Evolutionary conservation across 108 stramenopile species (phyloP), one percentile per base, ranked within the genome.

Genomic region (Pinguiococcus pyrenoidosus): DNA sequence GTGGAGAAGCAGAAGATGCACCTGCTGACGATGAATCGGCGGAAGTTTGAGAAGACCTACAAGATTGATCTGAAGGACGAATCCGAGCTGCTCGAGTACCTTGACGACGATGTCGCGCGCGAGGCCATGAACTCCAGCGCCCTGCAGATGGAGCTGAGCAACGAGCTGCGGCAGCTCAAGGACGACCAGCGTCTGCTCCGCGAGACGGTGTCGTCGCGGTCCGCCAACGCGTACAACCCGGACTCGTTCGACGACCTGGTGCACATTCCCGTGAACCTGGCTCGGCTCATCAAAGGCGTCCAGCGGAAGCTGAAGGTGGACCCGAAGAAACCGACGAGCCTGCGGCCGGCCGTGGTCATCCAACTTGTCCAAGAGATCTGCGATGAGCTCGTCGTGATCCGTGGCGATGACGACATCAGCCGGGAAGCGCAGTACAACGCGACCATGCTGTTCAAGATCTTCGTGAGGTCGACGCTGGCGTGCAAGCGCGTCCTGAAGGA

Each of bases 1-100:
- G 89, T 99, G 29, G 97, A 99, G 68, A 77, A 85, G 27, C 93
- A 96, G 71, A 59, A 73, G 17, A 92, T 95, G 49, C 81, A 88
- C 37, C 73, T 77, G 30, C 69, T 92, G n/a, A 77, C 72, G 18
- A 54, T 87, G 48, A 70, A 68, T 12, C 79, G 83, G 55, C 37
- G 37, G 20, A 76, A 86, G 30, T 83, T 98, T 53, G 74, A 85
- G 46, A 51, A 81, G 25, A 28, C 16, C 1, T 77, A 69, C 58
- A 55, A 63, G 24, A 41, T 93, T 29, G 81, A 85, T 53, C 71
- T 83, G 27, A 62, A 73, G 36, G 76, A 77, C 47, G 73, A 77
- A 8, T 23, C 22, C 24, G 24, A 26, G 43, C 43, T 44, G 43
- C 25, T 44, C 24, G 43, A 23, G 7, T 20, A 40, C 4, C 39